A percentile compares a stretch with the other conserved stretches of the same genome.
phyloP scores from a whole-genome alignment of 2,329 filamentous ascomycete genomes.

The Exserohilum rostratum region DNA sequence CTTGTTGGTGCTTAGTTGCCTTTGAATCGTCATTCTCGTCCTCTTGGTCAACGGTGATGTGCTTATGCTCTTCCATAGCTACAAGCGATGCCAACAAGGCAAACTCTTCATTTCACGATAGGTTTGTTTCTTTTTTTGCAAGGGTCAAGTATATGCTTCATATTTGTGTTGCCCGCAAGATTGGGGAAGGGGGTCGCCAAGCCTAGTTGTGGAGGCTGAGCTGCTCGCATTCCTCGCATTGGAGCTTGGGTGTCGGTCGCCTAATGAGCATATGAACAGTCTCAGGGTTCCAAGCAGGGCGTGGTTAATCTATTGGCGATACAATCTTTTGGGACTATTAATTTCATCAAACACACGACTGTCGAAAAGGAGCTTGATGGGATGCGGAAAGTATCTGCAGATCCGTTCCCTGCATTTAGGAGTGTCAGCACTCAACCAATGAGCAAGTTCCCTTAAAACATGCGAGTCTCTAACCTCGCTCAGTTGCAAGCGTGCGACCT shows the following conservation, averaged over 20 bases:
- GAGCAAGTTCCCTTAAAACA: no score
- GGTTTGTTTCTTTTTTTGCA: background rate
- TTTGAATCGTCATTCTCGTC: background rate
- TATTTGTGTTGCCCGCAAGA: background rate
- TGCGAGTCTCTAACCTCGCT: no score
- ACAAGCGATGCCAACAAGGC: background rate
- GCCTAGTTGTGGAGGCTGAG: conserved; percentile 19
- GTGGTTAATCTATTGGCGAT: background rate
- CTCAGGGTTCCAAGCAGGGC: background rate
- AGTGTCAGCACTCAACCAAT: no score
- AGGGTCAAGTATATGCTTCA: background rate
- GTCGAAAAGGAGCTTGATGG: no score
- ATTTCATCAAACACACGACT: no score
- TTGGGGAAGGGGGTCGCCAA: conserved; percentile 15
- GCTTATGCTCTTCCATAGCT: background rate
- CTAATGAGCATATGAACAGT: background rate
- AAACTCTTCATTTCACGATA: background rate
- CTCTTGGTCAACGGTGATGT: background rate
- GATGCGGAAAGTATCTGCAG: background rate
- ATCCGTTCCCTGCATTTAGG: background rate
- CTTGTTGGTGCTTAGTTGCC: background rate
- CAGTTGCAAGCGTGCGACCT: no score
- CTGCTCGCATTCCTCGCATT: conserved; percentile 26
- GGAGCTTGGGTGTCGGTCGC: background rate
- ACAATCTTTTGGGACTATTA: no score